Percentiles rank a stretch among this genome's conserved stretches.
phyloP scores from a whole-genome alignment of 2,329 filamentous ascomycete species.

The Penicillium sp. region DNA sequence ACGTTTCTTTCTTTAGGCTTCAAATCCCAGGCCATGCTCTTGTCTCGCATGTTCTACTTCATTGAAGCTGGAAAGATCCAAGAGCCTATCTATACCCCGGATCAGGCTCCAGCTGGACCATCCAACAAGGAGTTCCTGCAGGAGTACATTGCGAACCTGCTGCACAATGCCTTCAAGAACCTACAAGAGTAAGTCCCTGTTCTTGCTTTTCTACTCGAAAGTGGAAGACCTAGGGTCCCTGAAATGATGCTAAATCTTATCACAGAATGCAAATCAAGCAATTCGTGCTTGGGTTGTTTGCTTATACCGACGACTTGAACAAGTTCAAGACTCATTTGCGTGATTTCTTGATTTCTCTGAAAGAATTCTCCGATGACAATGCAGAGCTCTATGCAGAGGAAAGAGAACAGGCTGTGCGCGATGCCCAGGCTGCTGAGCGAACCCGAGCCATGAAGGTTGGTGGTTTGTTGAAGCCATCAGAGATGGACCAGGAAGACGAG shows the following conservation, averaged over 20 bases:
- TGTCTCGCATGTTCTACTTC: conserved; percentile 95
- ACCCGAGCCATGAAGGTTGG: conserved; percentile 93
- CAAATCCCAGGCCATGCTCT: conserved; percentile 91
- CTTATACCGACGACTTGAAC: conserved; percentile 81
- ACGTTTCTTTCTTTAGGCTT: conserved; percentile 56
- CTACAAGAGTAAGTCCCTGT: conserved; percentile 70
- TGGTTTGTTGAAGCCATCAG: conserved; percentile 93
- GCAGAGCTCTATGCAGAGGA: conserved; percentile 91
- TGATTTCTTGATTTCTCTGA: conserved; percentile 94
- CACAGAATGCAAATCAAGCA: conserved; percentile 76
- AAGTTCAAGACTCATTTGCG: conserved; percentile 95
- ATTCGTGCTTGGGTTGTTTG: conserved; percentile 88
- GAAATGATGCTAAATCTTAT: conserved; percentile 35
- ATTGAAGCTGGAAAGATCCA: conserved; percentile 87
- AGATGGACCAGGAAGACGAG: conserved; percentile 82
- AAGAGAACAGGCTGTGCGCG: conserved; percentile 84
- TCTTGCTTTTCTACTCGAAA: neutral
- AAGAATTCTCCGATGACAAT: conserved; percentile 95
- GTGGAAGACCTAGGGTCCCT: neutral
- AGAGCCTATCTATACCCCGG: conserved; percentile 81
- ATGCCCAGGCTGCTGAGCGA: conserved; percentile 82
- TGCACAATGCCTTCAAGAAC: conserved; percentile 91
- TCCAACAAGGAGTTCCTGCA: conserved; percentile 87
- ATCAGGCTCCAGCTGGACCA: conserved; percentile 79
- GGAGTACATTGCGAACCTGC: conserved; percentile 78